Base-by-base conservation (phyloP, 306 rosid genomes). In the Trifolium fragiferum region DNA sequence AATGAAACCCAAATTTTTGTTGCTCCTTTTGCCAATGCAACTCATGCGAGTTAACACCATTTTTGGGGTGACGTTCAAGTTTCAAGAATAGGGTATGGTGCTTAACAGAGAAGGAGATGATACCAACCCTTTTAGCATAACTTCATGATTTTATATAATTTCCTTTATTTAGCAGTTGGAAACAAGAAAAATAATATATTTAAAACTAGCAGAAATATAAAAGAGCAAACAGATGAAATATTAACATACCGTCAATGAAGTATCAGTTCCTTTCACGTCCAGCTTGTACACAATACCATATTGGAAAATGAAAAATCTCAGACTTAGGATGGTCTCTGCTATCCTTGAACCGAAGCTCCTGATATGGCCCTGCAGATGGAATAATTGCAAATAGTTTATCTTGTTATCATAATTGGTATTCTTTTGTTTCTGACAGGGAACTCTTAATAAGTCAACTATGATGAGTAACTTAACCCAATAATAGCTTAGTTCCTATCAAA, bases 231-330 rank as follows among this genome's bases (percentile, higher is more conserved):
- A 61, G 19, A 14, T 14, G 50, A 25, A 32, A 27, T 57, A 15
- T 25, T 62, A 60, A 55, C 71, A 51, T 91, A 93, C 98, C 94
- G 91, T 80, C 86, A 93, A 78, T 77, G 98, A 91, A 69, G 91
- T 89, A 80, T 84, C 49, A 6, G 77, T 30, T 79, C 89, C 85
- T 80, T 87, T 81, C 72, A 91, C 64, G 21, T 89, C 3, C 68
- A 93, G 93, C 83, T 89, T 88, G 88, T 93, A 93, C 14, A 93
- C 92, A 80, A 93, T 84, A 44, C 98, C 98, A 82, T 91, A 93
- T 64, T 93, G 98, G 82, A 91, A 93, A 74, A 93, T 86, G 71
- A 93, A 93, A 87, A 93, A 93, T 86, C 98, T 83, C 21, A 93
- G 80, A 78, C 93, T 88, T 81, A 93, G 77, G 77, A 93, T 87